Conservation (phyloP, 2,329 filamentous ascomycete species). For the Clarireedia hainanense region DNA sequence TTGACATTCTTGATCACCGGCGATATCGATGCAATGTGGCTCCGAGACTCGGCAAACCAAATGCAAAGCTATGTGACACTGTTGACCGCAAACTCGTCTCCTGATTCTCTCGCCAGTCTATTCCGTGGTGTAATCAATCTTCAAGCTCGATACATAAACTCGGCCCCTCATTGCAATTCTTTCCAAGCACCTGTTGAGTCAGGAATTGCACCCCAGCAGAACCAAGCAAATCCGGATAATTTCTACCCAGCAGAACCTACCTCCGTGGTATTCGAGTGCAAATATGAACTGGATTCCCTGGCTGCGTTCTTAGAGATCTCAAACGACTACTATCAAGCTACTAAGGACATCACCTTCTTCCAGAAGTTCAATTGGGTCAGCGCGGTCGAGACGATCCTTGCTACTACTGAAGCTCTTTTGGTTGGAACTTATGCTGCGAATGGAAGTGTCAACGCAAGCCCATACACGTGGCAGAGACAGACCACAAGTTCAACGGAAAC, state of each 20-base stretch:
- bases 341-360: constrained; percentile 67
- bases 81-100: constrained; percentile 43
- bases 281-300: constrained; percentile 88
- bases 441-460: constrained; percentile 46
- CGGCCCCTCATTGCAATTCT: constrained; percentile 77
- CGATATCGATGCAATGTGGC: constrained; percentile 78
- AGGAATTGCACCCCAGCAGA: constrained; percentile 49
- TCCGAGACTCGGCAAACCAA: constrained; percentile 74
- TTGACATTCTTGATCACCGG: constrained; percentile 52
- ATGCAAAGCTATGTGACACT: constrained; percentile 62
- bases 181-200: constrained; percentile 81
- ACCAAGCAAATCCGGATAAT: constrained; percentile 51
- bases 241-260: constrained; percentile 64
- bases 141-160: constrained; percentile 59
- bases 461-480: constrained; percentile 70
- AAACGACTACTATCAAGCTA: constrained; percentile 71
- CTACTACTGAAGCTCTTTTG: constrained; percentile 62
- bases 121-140: constrained; percentile 67
- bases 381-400: constrained; percentile 63
- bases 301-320: constrained; percentile 78
- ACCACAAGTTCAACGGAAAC: constrained; percentile 75
- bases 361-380: constrained; percentile 62
- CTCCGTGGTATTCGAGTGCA: constrained; percentile 81
- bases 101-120: constrained; percentile 55
- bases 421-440: constrained; percentile 62